These are phyloP conservation scores for Lachnellula cervina DNA, from an alignment of 2,329 filamentous ascomycete genomes.

Conservation along the genomic window DNA sequence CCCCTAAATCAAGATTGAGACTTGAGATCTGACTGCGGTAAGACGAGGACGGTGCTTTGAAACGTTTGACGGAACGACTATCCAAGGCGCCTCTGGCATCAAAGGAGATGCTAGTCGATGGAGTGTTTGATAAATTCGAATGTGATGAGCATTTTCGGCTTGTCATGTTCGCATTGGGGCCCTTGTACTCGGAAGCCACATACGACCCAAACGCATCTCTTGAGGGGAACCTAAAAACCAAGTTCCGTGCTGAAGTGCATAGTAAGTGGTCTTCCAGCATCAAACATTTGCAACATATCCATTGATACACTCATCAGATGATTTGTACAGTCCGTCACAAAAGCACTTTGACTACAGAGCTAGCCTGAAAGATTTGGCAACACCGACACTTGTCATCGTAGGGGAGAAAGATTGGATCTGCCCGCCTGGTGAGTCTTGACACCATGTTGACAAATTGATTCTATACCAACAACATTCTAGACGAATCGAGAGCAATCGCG, in stretches of 20 bases:
- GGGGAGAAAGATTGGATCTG: constrained; percentile 39
- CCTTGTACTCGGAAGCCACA: constrained; percentile 32
- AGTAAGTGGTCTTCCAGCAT: constrained; percentile 13
- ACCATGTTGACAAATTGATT: background rate
- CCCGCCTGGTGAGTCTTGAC: constrained; percentile 28
- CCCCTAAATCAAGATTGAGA: constrained; percentile 29
- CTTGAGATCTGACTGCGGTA: constrained; percentile 24
- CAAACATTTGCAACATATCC: too few species aligned
- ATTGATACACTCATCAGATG: constrained; percentile 23
- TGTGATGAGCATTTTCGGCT: constrained; percentile 37
- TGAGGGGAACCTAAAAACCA: constrained; percentile 26
- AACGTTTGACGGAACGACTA: too few species aligned
- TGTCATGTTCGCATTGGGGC: constrained; percentile 35
- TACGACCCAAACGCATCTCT: constrained; percentile 34
- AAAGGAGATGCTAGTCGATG: constrained; percentile 34
- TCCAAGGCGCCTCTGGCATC: constrained; percentile 33
- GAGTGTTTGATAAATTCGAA: constrained; percentile 36
- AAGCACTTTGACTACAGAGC: constrained; percentile 38
- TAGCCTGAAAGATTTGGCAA: constrained; percentile 28
- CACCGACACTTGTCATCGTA: constrained; percentile 35
- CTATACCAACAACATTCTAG: constrained; percentile 11
- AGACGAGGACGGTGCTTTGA: too few species aligned
- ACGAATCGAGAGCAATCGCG: constrained; percentile 32
- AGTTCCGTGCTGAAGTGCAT: constrained; percentile 35
- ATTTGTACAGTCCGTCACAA: constrained; percentile 32